These are phyloP conservation scores for Botrytis aclada DNA, from an alignment of 2,329 filamentous ascomycete genomes.

Conservation along the genomic window DNA sequence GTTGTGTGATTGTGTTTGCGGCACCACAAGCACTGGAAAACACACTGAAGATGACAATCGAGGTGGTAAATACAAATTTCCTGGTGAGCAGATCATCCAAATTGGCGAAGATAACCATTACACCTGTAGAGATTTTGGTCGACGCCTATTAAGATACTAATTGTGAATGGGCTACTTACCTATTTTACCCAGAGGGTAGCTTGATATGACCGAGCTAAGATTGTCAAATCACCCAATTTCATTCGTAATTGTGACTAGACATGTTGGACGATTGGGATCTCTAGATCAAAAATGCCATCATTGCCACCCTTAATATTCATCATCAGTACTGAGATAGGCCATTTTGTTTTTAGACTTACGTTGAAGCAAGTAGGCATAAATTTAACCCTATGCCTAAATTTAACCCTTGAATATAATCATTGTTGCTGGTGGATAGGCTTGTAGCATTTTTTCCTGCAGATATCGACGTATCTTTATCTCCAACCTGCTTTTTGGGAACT, in stretches of 20 bases:
- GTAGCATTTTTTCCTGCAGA: neutral
- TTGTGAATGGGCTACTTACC: neutral
- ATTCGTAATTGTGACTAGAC: neutral
- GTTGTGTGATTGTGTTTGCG: neutral
- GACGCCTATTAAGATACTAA: neutral
- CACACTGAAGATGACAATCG: neutral
- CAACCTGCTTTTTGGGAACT: neutral
- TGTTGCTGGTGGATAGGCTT: no score
- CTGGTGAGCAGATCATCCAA: neutral
- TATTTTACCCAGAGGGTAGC: neutral
- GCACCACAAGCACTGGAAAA: neutral
- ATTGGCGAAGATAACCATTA: slow-evolving; percentile 1
- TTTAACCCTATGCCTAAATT: no score
- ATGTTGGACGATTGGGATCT: neutral
- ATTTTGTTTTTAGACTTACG: no score
- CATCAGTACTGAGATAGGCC: no score
- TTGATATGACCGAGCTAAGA: neutral
- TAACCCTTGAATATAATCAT: no score
- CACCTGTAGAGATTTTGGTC: neutral
- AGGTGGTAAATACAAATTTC: neutral
- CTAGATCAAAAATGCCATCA: neutral
- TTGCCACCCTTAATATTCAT: neutral
- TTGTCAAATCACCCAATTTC: neutral
- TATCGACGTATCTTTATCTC: neutral
- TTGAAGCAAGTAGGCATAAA: no score